A percentile compares a stretch with the other conserved stretches of the same genome.
Conservation (phyloP, 371 early-diverging fungal genomes). For the Syncephalastrum sp. region DNA sequence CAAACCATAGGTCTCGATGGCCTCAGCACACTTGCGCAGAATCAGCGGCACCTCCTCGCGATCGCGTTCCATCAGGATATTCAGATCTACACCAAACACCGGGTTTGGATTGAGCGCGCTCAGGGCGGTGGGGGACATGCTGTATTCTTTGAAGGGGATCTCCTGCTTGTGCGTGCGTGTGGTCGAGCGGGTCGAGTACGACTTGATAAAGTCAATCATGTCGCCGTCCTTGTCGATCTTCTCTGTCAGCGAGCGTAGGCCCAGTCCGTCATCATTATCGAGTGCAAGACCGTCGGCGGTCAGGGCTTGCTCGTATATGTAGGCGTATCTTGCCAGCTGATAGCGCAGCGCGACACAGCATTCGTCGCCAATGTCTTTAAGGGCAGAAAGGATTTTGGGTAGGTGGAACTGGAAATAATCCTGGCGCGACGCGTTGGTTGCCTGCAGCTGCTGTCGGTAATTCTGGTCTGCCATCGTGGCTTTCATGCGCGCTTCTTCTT, state of each 20-base stretch:
- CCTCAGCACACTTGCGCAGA: conserved; percentile 73
- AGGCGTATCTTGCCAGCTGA: conserved; percentile 71
- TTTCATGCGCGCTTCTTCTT: conserved; percentile 67
- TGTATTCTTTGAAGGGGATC: conserved; percentile 62
- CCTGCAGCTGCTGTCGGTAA: conserved; percentile 71
- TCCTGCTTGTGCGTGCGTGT: conserved; percentile 31
- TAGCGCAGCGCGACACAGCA: conserved; percentile 70
- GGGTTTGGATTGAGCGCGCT: conserved; percentile 59
- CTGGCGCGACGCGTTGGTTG: conserved; percentile 62
- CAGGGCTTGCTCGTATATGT: conserved; percentile 39
- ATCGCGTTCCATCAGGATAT: conserved; percentile 65
- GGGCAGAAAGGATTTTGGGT: conserved; percentile 43
- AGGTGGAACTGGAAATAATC: conserved; percentile 68
- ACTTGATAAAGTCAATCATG: conserved; percentile 40
- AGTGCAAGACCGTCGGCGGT: conserved; percentile 33
- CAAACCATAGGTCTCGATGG: conserved; percentile 74
- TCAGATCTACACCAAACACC: conserved; percentile 69
- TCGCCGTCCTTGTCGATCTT: conserved; percentile 64
- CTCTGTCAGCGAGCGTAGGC: conserved; percentile 57
- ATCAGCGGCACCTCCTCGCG: conserved; percentile 70
- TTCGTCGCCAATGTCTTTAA: conserved; percentile 72
- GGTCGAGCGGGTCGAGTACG: conserved; percentile 25
- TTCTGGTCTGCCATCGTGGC: conserved; percentile 70
- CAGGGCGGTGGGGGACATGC: conserved; percentile 55
- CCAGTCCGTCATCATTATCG: conserved; percentile 41